Base-by-base conservation (phyloP, 73 alveolate genomes). In the Urostyla sp. region DNA sequence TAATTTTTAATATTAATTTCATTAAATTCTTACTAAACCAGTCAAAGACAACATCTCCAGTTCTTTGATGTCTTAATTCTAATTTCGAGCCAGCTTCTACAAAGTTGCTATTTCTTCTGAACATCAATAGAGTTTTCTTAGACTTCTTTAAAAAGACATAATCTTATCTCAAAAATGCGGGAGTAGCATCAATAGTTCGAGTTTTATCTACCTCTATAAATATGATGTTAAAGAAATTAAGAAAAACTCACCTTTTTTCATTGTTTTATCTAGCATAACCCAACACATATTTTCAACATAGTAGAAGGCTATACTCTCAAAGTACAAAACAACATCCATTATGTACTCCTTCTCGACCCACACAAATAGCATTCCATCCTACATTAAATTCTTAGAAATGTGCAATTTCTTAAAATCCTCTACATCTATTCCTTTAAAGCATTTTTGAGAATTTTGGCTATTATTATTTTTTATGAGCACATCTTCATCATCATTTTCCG, bases 41-140 rank as follows among this genome's bases (percentile, higher is more conserved):
- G 75, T 90, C 94, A 63, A 79, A 86, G 89, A 84, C 87, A 13
- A 80, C 89, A 61, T 90, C 96, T 11, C 91, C 83, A 10, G 94
- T 90, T 43, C 94, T 81, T 79, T 90, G 75, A 80, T 90, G 94
- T 73, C 96, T 79, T 56, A 86, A 75, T 46, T 85, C 92, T 15
- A 90, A 74, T 36, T 67, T 81, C 32, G 50, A 38, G 27, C 54
- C 59, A 16, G 36, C 36, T 21, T 49, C 21, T 2, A 40, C 90
- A 45, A 28, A 51, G 43, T 56, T 60, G 27, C 74, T 59, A 49
- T 55, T 37, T 75, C 84, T 86, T 72, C 96, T 73, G 66, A 90
- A 78, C 89, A 90, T 86, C 20, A 90, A 66, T 24, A 90, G 87
- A 28, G 90, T 90, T 57, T 80, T 79, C 72, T 90, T 86, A 26